These are phyloP conservation scores for Geranium incanum DNA, from an alignment of 441 rosid species.

Conservation along the genomic window DNA sequence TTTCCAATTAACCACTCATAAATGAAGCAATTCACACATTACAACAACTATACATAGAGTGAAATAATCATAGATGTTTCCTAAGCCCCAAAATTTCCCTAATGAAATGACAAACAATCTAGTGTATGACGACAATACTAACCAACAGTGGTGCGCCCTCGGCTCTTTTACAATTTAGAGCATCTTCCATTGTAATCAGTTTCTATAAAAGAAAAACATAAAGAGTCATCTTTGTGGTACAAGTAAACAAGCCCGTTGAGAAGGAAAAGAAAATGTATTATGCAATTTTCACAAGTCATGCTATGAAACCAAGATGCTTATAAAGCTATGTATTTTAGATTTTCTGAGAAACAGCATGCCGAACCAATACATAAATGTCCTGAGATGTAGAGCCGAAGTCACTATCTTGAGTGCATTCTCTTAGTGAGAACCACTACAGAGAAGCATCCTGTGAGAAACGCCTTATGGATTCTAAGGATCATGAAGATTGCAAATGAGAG, in stretches of 20 bases:
- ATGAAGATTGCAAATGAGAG: not conserved
- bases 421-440: not conserved
- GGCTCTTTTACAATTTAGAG: not conserved
- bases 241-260: not conserved
- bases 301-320: not conserved
- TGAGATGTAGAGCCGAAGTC: not conserved
- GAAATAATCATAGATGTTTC: not conserved
- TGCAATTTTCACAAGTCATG: not conserved
- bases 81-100: not conserved
- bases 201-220: not conserved
- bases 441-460: not conserved
- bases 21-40: not conserved
- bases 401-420: not conserved
- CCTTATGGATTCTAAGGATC: not conserved
- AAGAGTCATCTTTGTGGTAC: not conserved
- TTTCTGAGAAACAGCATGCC: not conserved
- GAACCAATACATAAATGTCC: not conserved
- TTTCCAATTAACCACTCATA: not conserved
- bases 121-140: not conserved
- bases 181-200: conserved; percentile 6
- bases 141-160: not conserved
- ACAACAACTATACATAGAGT: not conserved
- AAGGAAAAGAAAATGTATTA: not conserved
- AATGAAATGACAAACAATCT: not conserved
- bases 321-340: not conserved